These are phyloP conservation scores for Rhododendron mucronatum DNA, from an alignment of 148 eudicot genomes.

Conservation along the genomic window DNA sequence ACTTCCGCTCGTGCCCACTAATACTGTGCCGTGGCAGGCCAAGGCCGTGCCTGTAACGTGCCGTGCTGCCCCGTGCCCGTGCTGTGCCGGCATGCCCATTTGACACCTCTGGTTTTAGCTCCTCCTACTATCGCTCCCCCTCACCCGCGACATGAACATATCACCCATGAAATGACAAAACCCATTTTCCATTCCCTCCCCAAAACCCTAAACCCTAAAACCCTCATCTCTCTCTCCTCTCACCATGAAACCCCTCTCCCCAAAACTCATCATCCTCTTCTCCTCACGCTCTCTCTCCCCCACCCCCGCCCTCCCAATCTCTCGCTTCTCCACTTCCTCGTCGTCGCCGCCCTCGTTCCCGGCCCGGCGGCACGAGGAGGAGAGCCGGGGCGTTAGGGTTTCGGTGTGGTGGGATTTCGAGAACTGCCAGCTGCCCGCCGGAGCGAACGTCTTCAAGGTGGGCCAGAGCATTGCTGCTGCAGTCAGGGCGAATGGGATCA, in stretches of 20 bases:
- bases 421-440: conserved; percentile 64
- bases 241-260: conserved; percentile 27
- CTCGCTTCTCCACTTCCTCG: conserved; percentile 15
- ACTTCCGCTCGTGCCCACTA: too few relatives aligned
- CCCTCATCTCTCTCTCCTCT: background rate
- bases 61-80: too few relatives aligned
- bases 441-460: conserved; percentile 53
- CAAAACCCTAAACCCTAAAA: background rate
- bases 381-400: conserved; percentile 60
- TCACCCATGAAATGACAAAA: background rate
- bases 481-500: conserved; percentile 67
- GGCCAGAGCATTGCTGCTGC: conserved; percentile 65
- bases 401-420: conserved; percentile 99
- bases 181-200: background rate
- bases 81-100: too few relatives aligned
- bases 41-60: too few relatives aligned
- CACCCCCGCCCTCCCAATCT: conserved; percentile 6
- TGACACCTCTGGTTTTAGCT: too few relatives aligned
- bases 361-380: conserved; percentile 50
- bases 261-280: conserved; percentile 13
- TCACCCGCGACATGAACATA: too few relatives aligned
- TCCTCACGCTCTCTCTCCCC: conserved; percentile 8
- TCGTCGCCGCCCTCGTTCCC: conserved; percentile 13
- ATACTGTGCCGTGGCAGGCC: too few relatives aligned
- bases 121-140: background rate